These are phyloP conservation scores for Backusella morwellensis DNA, from an alignment of 192 early-diverging fungal genomes.

Conservation along the genomic window DNA sequence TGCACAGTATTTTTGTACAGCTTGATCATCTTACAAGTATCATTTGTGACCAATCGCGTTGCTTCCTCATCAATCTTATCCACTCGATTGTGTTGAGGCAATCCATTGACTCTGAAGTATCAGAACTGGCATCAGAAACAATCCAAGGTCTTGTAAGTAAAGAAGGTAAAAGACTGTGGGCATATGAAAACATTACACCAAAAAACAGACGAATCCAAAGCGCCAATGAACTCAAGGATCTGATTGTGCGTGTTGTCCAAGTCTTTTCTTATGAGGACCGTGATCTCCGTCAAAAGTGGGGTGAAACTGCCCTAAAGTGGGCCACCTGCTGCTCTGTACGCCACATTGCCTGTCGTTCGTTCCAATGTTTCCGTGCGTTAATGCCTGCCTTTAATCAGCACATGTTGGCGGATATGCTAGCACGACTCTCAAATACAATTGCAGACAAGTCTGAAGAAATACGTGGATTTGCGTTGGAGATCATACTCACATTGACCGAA, in stretches of 20 bases:
- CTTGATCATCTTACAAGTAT: conserved; percentile 76
- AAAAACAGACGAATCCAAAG: conserved; percentile 44
- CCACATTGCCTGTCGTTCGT: conserved; percentile 84
- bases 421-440: conserved; percentile 73
- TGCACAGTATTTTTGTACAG: conserved; percentile 80
- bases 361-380: conserved; percentile 77
- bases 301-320: conserved; percentile 77
- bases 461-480: conserved; percentile 80
- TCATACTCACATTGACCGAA: conserved; percentile 63
- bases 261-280: conserved; percentile 47
- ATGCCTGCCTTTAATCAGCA: conserved; percentile 67
- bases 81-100: conserved; percentile 67
- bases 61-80: conserved; percentile 74
- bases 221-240: conserved; percentile 47
- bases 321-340: conserved; percentile 80
- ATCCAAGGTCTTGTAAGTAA: conserved; percentile 52
- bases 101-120: conserved; percentile 52
- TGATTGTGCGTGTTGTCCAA: conserved; percentile 44
- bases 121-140: conserved; percentile 41
- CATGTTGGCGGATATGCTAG: conserved; percentile 77
- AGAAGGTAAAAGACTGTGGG: conserved; percentile 78
- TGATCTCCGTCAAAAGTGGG: conserved; percentile 69
- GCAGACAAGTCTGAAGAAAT: conserved; percentile 73
- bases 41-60: conserved; percentile 73
- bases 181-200: conserved; percentile 74